Base-by-base conservation (phyloP, 495 filamentous ascomycete genomes). In the Daldinia bambusicola region DNA sequence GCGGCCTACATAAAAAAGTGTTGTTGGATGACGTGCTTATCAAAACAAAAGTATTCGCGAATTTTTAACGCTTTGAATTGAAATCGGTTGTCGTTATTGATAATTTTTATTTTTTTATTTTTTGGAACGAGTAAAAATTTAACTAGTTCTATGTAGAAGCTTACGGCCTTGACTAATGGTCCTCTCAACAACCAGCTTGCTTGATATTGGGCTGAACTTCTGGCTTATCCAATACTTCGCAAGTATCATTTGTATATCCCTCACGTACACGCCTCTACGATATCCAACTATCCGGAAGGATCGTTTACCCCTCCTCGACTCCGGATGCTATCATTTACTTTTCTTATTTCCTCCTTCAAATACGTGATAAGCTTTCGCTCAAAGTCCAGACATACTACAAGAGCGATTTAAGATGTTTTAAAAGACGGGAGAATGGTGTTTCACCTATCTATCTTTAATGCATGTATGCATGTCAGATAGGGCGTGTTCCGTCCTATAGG, bases 401-500 rank as follows among this genome's bases (percentile, higher is more conserved):
- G 22, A 3, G 31, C 20, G 13, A 6, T 7, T 0, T 3, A 12
- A 4, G 4, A n/a, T 31, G 14, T 1, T 52, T 38, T 16, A 7
- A 22, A 20, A 57, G 16, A 34, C 32, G 53, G 38, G 32, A 4
- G n/a, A 38, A 20, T 0, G 16, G 34, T 20, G 16, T 1, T 34
- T 37, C 20, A 52, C 50, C 3, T 12, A 14, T 4, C 13, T 9
- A 18, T n/a, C n/a, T n/a, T n/a, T n/a, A n/a, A n/a, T n/a, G n/a
- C n/a, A 12, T 31, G 50, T 6, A 52, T 52, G 50, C 26, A 52
- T 13, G 50, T 32, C 50, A 32, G 50, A 52, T 52, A 30, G 6
- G 4, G 8, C 10, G 12, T 10, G 50, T 52, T 52, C 20, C 16
- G 43, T 48, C 20, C n/a, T n/a, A n/a, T n/a, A 16, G 16, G 7